phyloP scores from a whole-genome alignment of 108 stramenopile genomes.

The Skeletonema tropicum region DNA sequence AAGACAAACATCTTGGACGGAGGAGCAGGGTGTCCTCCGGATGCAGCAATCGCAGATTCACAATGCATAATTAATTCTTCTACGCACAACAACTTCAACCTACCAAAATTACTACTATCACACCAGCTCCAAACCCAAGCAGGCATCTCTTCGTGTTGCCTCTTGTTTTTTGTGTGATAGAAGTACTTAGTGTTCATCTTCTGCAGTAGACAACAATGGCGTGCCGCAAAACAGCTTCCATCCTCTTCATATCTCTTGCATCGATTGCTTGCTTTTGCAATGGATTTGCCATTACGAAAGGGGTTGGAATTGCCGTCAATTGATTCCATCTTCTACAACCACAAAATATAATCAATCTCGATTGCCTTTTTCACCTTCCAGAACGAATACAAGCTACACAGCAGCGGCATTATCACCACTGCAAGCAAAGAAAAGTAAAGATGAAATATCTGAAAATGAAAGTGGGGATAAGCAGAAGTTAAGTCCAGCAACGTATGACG shows the following conservation, averaged over 20 bases:
- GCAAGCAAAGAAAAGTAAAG: neutral
- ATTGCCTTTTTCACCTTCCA: neutral
- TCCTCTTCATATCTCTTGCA: neutral
- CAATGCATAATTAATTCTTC: too few species aligned
- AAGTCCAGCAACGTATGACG: constrained; percentile 60
- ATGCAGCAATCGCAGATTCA: too few species aligned
- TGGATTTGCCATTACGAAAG: neutral
- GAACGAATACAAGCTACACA: neutral
- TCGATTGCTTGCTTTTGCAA: neutral
- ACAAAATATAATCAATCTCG: neutral
- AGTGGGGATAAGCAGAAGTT: constrained; percentile 20
- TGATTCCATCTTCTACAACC: neutral
- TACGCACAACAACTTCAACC: too few species aligned
- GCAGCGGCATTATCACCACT: neutral
- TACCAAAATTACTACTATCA: too few species aligned
- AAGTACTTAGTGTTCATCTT: too few species aligned
- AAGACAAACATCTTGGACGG: too few species aligned
- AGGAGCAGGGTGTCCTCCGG: too few species aligned
- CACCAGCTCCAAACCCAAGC: too few species aligned
- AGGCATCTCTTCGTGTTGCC: too few species aligned
- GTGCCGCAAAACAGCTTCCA: neutral
- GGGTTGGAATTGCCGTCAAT: neutral
- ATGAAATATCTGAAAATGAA: neutral
- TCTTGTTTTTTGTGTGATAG: too few species aligned
- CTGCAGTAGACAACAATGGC: neutral